Base-by-base conservation (phyloP, 176 grass and related monocot species). In the Avena atlantica region DNA sequence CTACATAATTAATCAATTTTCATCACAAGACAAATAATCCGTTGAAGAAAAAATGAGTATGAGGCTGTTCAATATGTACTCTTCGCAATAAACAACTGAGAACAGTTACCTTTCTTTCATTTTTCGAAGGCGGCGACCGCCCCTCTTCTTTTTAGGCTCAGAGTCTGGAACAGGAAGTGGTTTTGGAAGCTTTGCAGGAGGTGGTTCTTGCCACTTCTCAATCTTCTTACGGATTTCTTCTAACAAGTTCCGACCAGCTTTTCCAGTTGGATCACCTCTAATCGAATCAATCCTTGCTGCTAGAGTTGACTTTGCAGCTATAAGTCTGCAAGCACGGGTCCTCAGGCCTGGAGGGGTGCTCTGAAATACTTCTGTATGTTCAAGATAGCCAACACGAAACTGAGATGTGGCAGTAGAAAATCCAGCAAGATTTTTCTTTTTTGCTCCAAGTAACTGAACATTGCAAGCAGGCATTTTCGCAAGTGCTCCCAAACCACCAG, bases 391-490 rank as follows among this genome's bases (percentile, higher is more conserved):
- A 42, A 98, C 90, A 79, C 85, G 61, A 83, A 98, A 93, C 69
- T 96, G 89, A 52, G 93, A 89, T 31, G 91, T 91, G 52, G 90
- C 96, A 50, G 81, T 94, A 31, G 96, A 98, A 88, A 95, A 93
- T 87, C 96, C 93, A 78, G 96, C 91, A 59, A 94, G 91, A 64
- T 89, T 95, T 85, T 98, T 95, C 84, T 23, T 94, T 86, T 95
- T 98, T 81, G 86, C 76, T 25, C 96, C 91, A 59, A 98, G 87
- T 56, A 98, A 59, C 86, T 95, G 96, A 78, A 95, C 91, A 86
- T 98, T 98, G 72, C 96, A 98, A 70, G 96, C 88, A n/a, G 96
- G 93, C 93, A 98, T 95, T 89, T 95, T 98, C 78, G 93, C 90
- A 31, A 95, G 85, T 67, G 89, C 93, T 25, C 80, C 86, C 78